Evolutionary conservation across 495 filamentous ascomycete species (phyloP), one percentile per base, ranked within the genome.

Genomic region (Hypomontagnella submonticulosa): DNA sequence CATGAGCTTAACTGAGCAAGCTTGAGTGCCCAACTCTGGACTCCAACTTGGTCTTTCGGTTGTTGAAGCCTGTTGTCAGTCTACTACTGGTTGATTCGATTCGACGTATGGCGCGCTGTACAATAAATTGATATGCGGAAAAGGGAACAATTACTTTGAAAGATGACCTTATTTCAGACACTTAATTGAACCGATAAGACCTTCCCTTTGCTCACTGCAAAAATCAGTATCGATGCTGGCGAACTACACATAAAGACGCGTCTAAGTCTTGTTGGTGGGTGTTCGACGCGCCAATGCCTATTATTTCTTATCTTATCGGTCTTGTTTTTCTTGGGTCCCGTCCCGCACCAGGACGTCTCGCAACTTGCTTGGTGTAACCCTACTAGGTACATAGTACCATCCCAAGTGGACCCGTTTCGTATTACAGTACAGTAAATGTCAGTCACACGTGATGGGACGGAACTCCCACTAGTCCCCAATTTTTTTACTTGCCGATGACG

Each of bases 401-500:
- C n/a, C n/a, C n/a, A n/a, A n/a, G n/a, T n/a, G n/a, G n/a, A n/a
- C n/a, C n/a, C n/a, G n/a, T n/a, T n/a, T n/a, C n/a, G n/a, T n/a
- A n/a, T n/a, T n/a, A n/a, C n/a, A n/a, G n/a, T n/a, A n/a, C n/a
- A n/a, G n/a, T n/a, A n/a, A n/a, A 33, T 42, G 42, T 36, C 27
- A 32, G 30, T n/a, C 6, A 33, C 54, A 58, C 48, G 54, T 65
- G 46, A 58, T 16, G 10, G 12, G 4, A 16, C 12, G 33, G 11
- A 56, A 5, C 52, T 37, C 37, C 44, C n/a, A 3, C 16, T 33
- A 33, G 20, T 4, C 16, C 18, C 49, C 32, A 27, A 20, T 42
- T 16, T 32, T 44, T 58, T 51, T 12, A 57, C 60, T 59, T 62
- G 49, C 64, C 58, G 47, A 67, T 67, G 64, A 67, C 64, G 64